Evolutionary conservation across 768 basidiomycete species (phyloP).

Genomic region (Gymnopilus dilepis): DNA sequence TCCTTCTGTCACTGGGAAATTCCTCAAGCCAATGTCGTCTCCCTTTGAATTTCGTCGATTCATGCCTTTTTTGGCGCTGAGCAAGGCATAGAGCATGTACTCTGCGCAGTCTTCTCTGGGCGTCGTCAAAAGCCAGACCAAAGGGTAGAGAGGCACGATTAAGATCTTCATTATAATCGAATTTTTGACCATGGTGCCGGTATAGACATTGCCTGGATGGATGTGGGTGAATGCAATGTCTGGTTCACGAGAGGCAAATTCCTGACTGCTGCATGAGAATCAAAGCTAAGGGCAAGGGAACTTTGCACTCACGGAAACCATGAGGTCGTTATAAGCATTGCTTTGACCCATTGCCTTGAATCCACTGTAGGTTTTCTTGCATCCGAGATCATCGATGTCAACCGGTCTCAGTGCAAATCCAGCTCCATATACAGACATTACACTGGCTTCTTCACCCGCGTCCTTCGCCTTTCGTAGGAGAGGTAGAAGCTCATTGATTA

Average conservation of each 20-base stretch:
- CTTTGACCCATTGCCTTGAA: conserved; percentile 32
- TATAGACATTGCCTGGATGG: conserved; percentile 46
- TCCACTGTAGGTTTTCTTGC: conserved; percentile 40
- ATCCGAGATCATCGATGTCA: conserved; percentile 44
- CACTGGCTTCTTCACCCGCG: conserved; percentile 44
- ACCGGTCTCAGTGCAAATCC: conserved; percentile 34
- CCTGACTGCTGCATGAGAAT: conserved; percentile 27
- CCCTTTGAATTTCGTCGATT: conserved; percentile 23
- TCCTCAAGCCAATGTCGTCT: conserved; percentile 28
- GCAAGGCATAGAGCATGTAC: conserved; percentile 37
- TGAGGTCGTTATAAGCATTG: conserved; percentile 44
- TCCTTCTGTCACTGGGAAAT: conserved; percentile 22
- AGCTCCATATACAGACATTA: conserved; percentile 41
- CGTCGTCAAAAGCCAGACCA: conserved; percentile 30
- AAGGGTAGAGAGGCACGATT: conserved; percentile 24
- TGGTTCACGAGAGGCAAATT: conserved; percentile 45
- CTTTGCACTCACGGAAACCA: conserved; percentile 36
- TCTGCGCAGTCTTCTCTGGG: conserved; percentile 33
- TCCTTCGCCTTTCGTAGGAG: conserved; percentile 40
- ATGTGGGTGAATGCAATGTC: conserved; percentile 50
- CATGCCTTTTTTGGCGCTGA: conserved; percentile 30
- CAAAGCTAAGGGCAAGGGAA: neutral
- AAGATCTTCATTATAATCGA: conserved; percentile 22
- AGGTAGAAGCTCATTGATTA: conserved; percentile 45
- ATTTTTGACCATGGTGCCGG: conserved; percentile 26